Percentiles rank a stretch among this genome's conserved stretches.
Conservation (phyloP, 805 yeast species). For the Cyberlindnera veronae region DNA sequence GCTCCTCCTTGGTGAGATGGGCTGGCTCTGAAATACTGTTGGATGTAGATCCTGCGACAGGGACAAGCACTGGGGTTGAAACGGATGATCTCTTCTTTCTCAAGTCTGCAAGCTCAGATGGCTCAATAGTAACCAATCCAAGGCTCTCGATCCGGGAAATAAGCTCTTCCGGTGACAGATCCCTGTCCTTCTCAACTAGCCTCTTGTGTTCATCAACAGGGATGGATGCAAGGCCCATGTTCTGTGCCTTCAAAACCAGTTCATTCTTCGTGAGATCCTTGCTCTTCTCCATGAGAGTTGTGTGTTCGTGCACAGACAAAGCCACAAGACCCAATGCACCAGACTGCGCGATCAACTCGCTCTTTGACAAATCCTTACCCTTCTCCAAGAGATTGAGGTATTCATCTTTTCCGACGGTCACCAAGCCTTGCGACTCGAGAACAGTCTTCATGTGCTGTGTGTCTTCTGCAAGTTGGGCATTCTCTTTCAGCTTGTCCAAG, state of each 20-base stretch:
- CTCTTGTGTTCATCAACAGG: slow-evolving; percentile 2
- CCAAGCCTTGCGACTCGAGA: slow-evolving; percentile 12
- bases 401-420: slow-evolving; percentile 23
- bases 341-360: slow-evolving; percentile 9
- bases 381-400: slow-evolving; percentile 16
- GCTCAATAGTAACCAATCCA: slow-evolving; percentile 19
- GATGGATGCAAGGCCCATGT: not conserved
- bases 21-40: not conserved
- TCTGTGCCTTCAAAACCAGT: slow-evolving; percentile 1
- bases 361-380: slow-evolving; percentile 5
- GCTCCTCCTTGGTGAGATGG: slow-evolving; percentile 7
- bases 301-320: slow-evolving; percentile 1
- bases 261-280: slow-evolving; percentile 9
- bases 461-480: slow-evolving; percentile 2
- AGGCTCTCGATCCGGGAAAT: slow-evolving; percentile 16
- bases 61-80: slow-evolving; percentile 1
- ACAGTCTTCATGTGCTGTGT: not conserved
- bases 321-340: slow-evolving; percentile 32
- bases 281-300: slow-evolving; percentile 1
- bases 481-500: slow-evolving; percentile 3
- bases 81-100: slow-evolving; percentile 3
- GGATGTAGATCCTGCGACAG: not conserved
- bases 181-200: not conserved
- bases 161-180: slow-evolving; percentile 15
- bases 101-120: slow-evolving; percentile 13